Evolutionary conservation across 306 rosid genomes (phyloP).

Genomic region (Sindora glabra): DNA sequence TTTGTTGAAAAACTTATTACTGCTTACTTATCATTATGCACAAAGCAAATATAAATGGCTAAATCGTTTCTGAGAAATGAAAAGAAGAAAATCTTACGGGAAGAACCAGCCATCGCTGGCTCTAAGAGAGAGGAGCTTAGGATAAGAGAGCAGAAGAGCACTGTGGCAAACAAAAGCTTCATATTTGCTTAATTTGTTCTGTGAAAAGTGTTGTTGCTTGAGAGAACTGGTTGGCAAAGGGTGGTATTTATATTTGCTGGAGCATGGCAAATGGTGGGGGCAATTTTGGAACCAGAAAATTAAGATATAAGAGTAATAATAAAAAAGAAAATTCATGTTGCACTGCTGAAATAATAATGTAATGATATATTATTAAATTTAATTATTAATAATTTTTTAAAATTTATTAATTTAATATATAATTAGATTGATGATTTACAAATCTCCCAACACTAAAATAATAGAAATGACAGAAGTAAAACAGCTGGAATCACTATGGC

Average conservation of each 20-base stretch:
- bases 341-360: too few species aligned
- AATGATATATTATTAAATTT: too few species aligned
- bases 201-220: neutral
- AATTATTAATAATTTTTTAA: too few species aligned
- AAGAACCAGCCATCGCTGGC: constrained; percentile 23
- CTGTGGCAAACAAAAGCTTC: constrained; percentile 30
- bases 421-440: too few species aligned
- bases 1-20: too few species aligned
- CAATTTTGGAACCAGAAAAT: neutral
- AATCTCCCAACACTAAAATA: too few species aligned
- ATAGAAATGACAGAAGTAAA: too few species aligned
- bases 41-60: neutral
- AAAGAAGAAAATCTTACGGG: constrained; percentile 19
- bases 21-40: too few species aligned
- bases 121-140: constrained; percentile 34
- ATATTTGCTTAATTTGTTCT: constrained; percentile 3
- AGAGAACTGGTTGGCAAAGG: neutral
- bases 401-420: too few species aligned
- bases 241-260: constrained; percentile 15
- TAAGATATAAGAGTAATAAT: neutral
- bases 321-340: too few species aligned
- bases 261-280: neutral
- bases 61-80: neutral
- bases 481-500: neutral
- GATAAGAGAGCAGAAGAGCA: constrained; percentile 42